These are phyloP conservation scores for Rehmannia glutinosa DNA, from an alignment of 257 asterid genomes.

Conservation along the genomic window DNA sequence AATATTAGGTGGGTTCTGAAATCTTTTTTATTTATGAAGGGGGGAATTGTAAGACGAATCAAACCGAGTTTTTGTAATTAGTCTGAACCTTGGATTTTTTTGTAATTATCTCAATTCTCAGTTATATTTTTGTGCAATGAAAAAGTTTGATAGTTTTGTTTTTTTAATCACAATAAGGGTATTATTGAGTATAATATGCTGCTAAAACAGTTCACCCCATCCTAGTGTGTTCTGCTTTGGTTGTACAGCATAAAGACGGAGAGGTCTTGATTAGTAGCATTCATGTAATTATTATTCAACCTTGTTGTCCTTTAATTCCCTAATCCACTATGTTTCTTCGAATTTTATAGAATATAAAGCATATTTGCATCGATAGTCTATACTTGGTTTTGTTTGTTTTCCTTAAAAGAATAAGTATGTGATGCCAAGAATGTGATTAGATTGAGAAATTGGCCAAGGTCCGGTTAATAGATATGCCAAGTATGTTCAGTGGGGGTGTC, in stretches of 20 bases:
- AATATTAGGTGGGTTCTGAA: too few species aligned
- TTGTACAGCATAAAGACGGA: constrained; percentile 25
- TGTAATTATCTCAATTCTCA: too few species aligned
- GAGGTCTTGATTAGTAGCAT: constrained; percentile 13
- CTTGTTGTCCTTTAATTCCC: constrained; percentile 1
- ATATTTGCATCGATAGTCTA: neutral
- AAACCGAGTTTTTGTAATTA: too few species aligned
- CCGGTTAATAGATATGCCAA: too few species aligned
- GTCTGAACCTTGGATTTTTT: too few species aligned
- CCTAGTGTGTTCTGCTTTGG: constrained; percentile 11
- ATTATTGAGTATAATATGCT: neutral
- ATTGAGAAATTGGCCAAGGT: too few species aligned
- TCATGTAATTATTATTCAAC: constrained; percentile 4
- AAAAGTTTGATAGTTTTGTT: neutral
- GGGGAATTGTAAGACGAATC: too few species aligned
- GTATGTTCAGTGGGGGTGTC: too few species aligned
- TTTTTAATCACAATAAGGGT: constrained; percentile 3
- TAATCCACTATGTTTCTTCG: neutral
- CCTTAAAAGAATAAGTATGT: too few species aligned
- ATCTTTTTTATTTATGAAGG: too few species aligned
- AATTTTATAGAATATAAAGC: neutral
- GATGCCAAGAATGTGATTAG: neutral
- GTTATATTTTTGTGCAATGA: too few species aligned
- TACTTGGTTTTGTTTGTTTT: neutral
- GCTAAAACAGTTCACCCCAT: constrained; percentile 3